These are phyloP conservation scores for Aspergillus pseudotamarii DNA, from an alignment of 2,329 filamentous ascomycete genomes.

Conservation along the genomic window DNA sequence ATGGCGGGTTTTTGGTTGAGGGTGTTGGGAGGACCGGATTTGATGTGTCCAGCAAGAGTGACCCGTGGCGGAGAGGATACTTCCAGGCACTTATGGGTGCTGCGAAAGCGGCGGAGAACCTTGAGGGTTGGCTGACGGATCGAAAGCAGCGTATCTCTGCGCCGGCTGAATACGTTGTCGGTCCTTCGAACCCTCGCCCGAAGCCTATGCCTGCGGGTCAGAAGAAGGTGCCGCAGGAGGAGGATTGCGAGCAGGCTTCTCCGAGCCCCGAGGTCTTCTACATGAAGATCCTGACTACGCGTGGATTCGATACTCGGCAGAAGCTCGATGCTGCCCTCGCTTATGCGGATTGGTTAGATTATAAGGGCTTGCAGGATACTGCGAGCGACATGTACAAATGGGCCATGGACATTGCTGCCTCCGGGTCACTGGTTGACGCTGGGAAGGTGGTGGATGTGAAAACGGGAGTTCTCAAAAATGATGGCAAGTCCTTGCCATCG, in stretches of 20 bases:
- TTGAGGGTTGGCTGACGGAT: constrained; percentile 79
- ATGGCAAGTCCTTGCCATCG: constrained; percentile 58
- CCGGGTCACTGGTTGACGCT: constrained; percentile 51
- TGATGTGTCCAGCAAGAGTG: constrained; percentile 74
- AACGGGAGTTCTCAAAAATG: constrained; percentile 67
- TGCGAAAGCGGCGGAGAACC: constrained; percentile 74
- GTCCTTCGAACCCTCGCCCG: constrained; percentile 81
- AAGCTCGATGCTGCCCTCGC: constrained; percentile 78
- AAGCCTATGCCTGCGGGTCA: constrained; percentile 69
- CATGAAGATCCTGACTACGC: constrained; percentile 76
- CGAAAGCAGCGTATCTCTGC: constrained; percentile 67
- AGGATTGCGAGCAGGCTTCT: constrained; percentile 72
- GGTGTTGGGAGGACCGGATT: constrained; percentile 61
- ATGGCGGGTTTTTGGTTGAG: constrained; percentile 56
- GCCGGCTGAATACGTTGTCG: constrained; percentile 72
- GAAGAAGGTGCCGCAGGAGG: constrained; percentile 66
- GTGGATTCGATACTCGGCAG: constrained; percentile 77
- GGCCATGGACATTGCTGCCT: constrained; percentile 73
- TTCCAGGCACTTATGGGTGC: constrained; percentile 78
- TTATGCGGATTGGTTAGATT: constrained; percentile 84
- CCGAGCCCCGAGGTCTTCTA: constrained; percentile 76
- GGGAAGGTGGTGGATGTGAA: constrained; percentile 60
- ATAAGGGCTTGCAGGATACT: constrained; percentile 66
- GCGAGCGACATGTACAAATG: constrained; percentile 74
- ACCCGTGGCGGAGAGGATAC: constrained; percentile 85